Conservation (phyloP, 352 stramenopile species). For the Pythium aristosporum region DNA sequence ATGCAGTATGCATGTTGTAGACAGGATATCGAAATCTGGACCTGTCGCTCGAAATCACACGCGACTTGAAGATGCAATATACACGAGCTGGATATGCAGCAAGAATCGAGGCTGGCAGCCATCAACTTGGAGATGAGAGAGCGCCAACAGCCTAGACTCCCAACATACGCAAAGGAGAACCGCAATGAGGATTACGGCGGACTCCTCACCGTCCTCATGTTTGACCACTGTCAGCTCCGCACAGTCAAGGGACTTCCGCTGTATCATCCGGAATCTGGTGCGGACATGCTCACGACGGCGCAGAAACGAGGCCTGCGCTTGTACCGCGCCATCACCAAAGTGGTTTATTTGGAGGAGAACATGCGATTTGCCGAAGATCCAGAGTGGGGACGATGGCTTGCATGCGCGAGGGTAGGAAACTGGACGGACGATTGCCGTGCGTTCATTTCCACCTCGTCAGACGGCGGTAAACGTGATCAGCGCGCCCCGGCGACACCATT, state of each 20-base stretch:
- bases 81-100: no score
- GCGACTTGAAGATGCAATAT: no score
- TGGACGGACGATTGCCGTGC: constrained; percentile 4
- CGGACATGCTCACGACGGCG: neutral
- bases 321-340: constrained; percentile 25
- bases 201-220: constrained; percentile 9
- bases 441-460: constrained; percentile 2
- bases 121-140: no score
- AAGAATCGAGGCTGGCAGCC: no score
- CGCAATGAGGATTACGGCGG: constrained; percentile 5
- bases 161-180: constrained; percentile 3
- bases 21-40: no score
- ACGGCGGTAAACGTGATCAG: no score
- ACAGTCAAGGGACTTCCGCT: constrained; percentile 2
- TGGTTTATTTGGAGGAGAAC: constrained; percentile 25
- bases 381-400: constrained; percentile 24
- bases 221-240: constrained; percentile 10
- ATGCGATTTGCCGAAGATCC: constrained; percentile 27
- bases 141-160: no score
- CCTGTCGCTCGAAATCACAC: no score
- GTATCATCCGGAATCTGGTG: constrained; percentile 4
- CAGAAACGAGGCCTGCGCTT: constrained; percentile 1
- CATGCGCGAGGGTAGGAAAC: constrained; percentile 5
- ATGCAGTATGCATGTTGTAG: no score
- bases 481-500: neutral